phyloP scores from a whole-genome alignment of 805 yeast genomes.

The Debaryomyces maramus region DNA sequence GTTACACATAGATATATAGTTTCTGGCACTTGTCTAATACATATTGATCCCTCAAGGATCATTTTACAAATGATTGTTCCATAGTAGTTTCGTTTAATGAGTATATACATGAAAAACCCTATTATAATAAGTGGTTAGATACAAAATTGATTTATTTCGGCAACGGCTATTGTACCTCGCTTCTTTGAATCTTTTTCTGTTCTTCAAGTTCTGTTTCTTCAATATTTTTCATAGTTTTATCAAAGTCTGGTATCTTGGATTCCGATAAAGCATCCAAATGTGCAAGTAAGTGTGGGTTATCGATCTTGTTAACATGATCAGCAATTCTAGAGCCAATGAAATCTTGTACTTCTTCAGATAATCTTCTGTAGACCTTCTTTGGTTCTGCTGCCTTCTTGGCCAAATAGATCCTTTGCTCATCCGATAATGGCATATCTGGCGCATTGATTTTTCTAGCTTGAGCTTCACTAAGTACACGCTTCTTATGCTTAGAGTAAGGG shows the following conservation, averaged over 20 bases:
- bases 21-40: background rate
- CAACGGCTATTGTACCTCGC: too few relatives aligned
- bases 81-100: background rate
- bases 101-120: slow-evolving; percentile 4
- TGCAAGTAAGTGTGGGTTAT: slow-evolving; percentile 33
- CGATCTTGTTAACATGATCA: slow-evolving; percentile 34
- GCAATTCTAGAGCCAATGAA: slow-evolving; percentile 53
- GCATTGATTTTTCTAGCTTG: slow-evolving; percentile 64
- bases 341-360: slow-evolving; percentile 56
- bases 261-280: slow-evolving; percentile 42
- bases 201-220: slow-evolving; percentile 11
- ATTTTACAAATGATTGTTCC: background rate
- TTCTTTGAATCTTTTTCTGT: background rate
- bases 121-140: background rate
- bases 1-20: background rate
- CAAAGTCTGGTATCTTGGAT: slow-evolving; percentile 28
- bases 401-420: slow-evolving; percentile 58
- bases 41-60: background rate
- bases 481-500: slow-evolving; percentile 68
- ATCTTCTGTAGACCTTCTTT: slow-evolving; percentile 33
- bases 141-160: too few relatives aligned
- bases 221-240: slow-evolving; percentile 25
- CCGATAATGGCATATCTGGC: slow-evolving; percentile 77
- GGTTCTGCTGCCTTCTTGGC: slow-evolving; percentile 48
- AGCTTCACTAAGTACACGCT: slow-evolving; percentile 50